A percentile compares a stretch with the other conserved stretches of the same genome.
Conservation (phyloP, 2,329 filamentous ascomycete genomes). For the Diplodia seriata region DNA sequence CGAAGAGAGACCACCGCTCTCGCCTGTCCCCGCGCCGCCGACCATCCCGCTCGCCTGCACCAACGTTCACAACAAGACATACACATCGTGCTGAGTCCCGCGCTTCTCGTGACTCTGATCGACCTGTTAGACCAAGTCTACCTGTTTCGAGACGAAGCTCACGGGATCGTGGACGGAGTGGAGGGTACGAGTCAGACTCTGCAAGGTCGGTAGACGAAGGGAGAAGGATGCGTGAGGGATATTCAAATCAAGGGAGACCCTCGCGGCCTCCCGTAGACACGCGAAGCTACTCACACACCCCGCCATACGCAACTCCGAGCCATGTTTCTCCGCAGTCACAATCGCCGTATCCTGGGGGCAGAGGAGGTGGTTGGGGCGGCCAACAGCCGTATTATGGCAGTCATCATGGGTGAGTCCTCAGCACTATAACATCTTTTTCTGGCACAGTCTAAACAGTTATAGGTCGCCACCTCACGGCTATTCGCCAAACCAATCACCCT, state of each 20-base stretch:
- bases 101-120: constrained; percentile 36
- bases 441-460: constrained; percentile 39
- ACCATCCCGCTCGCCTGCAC: constrained; percentile 41
- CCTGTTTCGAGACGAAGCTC: constrained; percentile 40
- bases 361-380: constrained; percentile 60
- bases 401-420: constrained; percentile 58
- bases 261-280: constrained; percentile 52
- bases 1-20: constrained; percentile 40
- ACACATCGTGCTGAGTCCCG: constrained; percentile 36
- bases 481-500: constrained; percentile 63
- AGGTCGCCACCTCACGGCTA: constrained; percentile 62
- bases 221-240: constrained; percentile 45
- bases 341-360: constrained; percentile 64
- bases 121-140: constrained; percentile 34
- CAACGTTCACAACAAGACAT: constrained; percentile 35
- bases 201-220: constrained; percentile 38
- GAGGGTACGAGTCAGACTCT: constrained; percentile 44
- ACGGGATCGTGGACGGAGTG: constrained; percentile 41
- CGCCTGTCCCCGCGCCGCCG: constrained; percentile 38
- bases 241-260: constrained; percentile 47
- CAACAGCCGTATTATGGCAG: constrained; percentile 53
- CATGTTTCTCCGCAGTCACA: constrained; percentile 68
- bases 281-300: constrained; percentile 63
- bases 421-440: constrained; percentile 34
- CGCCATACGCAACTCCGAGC: constrained; percentile 61